Evolutionary conservation across 495 filamentous ascomycete genomes (phyloP), one percentile per base, ranked within the genome.

Genomic region (Neurospora africana): DNA sequence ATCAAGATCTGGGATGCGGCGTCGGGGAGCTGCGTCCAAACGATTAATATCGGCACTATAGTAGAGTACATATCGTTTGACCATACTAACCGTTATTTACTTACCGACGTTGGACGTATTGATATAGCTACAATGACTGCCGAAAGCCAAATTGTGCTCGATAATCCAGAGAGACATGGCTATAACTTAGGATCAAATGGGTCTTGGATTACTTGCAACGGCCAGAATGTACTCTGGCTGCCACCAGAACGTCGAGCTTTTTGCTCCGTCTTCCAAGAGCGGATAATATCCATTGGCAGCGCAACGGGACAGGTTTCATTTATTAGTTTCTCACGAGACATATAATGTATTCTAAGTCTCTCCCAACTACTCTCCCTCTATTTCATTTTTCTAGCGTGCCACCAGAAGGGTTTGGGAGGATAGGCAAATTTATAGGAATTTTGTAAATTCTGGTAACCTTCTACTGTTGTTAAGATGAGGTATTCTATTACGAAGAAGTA

Each of bases 141-240:
- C 2, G 37, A 38, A 38, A 38, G 9, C 37, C 9, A 38, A 38
- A 3, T 38, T 38, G 37, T 38, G 2, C 37, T 38, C 0, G 9
- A 38, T 38, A 38, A 38, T 38, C 37, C 11, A 39, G 38, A 39
- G 38, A 39, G 11, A 4, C 11, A 15, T 39, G 11, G 38, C 38
- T 39, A 39, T 39, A 13, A 13, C 37, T 21, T 70, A 43, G 69
- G 70, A 11, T 10, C 10, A 13, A 13, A 75, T 44, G 4, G 30
- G 53, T 76, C 70, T 38, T 79, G 77, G 76, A 76, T 79, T 70
- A 73, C 74, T 38, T 75, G 15, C 15, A 41, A 41, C 15, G 39
- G 39, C 39, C 15, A 19, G 39, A 41, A 41, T 3, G 39, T 41
- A 41, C 39, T 41, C 39, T 41, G 39, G 39, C 39, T 41, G 39